These are phyloP conservation scores for Gomphus sp. DNA, from an alignment of 1,284 basidiomycete genomes.

Conservation along the genomic window DNA sequence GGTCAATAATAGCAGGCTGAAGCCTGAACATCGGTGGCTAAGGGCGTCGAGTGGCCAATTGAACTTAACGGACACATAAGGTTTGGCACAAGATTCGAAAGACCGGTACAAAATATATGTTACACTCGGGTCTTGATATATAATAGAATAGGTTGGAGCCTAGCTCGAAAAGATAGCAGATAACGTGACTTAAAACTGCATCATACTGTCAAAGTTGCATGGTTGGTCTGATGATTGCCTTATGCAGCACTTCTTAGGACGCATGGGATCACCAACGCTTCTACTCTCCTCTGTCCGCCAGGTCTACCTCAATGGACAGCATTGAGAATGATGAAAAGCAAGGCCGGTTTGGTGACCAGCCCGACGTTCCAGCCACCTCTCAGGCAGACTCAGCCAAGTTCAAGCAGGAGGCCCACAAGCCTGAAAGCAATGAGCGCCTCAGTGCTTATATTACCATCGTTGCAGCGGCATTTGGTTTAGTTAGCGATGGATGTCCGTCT, in stretches of 20 bases:
- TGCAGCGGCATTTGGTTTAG: conserved; percentile 56
- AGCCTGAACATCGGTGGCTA: too few species aligned
- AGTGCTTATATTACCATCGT: conserved; percentile 54
- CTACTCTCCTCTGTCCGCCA: not conserved
- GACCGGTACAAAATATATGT: too few species aligned
- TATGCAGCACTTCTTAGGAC: not conserved
- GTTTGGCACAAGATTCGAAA: too few species aligned
- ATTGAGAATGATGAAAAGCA: not conserved
- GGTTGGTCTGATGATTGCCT: not conserved
- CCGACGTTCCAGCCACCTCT: conserved; percentile 5
- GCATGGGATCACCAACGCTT: not conserved
- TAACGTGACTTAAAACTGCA: too few species aligned
- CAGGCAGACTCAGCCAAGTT: conserved; percentile 2
- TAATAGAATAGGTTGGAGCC: too few species aligned
- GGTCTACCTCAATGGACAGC: not conserved
- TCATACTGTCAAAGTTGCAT: too few species aligned
- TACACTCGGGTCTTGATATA: too few species aligned
- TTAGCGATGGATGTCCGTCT: conserved; percentile 54
- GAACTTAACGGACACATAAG: too few species aligned
- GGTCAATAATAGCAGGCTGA: not conserved
- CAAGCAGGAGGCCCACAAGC: conserved; percentile 10
- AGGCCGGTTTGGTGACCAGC: not conserved
- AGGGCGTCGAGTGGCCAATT: too few species aligned
- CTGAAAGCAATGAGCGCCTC: conserved; percentile 30
- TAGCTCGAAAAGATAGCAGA: too few species aligned